These are phyloP conservation scores for Penicillium aurantiogriseum DNA, from an alignment of 2,329 filamentous ascomycete genomes.

Conservation along the genomic window DNA sequence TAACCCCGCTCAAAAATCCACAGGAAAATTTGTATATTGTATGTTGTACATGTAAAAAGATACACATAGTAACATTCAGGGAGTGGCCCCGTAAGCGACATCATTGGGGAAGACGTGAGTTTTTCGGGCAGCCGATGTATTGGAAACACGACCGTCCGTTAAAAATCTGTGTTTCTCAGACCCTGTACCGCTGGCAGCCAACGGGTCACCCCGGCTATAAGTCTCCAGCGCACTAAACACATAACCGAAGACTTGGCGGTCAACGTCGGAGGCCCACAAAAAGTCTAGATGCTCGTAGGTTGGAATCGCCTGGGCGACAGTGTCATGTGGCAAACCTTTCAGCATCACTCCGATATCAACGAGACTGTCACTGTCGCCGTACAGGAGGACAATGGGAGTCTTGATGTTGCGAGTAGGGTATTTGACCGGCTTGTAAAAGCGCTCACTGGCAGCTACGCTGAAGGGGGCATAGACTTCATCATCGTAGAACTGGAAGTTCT, in stretches of 20 bases:
- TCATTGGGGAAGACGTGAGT: neutral
- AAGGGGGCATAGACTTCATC: conserved; percentile 83
- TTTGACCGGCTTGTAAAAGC: conserved; percentile 93
- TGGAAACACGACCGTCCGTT: conserved; percentile 13
- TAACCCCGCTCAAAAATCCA: neutral
- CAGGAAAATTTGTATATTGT: neutral
- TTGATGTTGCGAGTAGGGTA: conserved; percentile 97
- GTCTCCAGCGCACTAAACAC: conserved; percentile 84
- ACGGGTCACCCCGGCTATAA: conserved; percentile 39
- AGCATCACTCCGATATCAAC: conserved; percentile 94
- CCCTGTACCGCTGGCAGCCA: neutral
- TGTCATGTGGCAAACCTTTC: conserved; percentile 78
- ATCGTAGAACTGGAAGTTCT: conserved; percentile 97
- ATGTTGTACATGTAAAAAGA: neutral
- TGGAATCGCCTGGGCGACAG: conserved; percentile 78
- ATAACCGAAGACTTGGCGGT: conserved; percentile 81
- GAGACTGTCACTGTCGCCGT: conserved; percentile 88
- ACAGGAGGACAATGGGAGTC: conserved; percentile 89
- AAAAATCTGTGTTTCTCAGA: neutral
- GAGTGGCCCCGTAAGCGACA: neutral
- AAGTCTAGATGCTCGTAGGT: conserved; percentile 98
- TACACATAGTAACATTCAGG: neutral
- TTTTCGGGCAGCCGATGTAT: conserved; percentile 15
- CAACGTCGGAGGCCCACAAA: conserved; percentile 84
- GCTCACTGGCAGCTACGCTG: conserved; percentile 66